phyloP scores from a whole-genome alignment of 176 grass and related monocot species.

The Canna indica region DNA sequence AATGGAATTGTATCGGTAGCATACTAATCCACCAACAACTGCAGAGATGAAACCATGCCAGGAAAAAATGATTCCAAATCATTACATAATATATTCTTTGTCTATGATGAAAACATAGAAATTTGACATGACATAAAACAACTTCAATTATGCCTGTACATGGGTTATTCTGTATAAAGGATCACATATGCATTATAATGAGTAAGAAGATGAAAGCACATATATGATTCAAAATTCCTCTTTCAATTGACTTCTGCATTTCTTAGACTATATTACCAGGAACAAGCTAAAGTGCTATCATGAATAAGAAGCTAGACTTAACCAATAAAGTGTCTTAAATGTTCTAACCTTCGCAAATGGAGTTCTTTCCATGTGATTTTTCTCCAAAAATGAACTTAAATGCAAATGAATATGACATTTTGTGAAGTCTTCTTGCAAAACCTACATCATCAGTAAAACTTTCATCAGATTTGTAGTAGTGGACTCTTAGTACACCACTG shows the following conservation, averaged over 20 bases:
- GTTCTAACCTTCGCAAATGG: conserved; percentile 53
- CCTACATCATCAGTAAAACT: conserved; percentile 28
- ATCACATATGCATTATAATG: too few relatives aligned
- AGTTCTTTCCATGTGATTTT: conserved; percentile 17
- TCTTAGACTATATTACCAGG: not conserved
- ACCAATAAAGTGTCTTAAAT: not conserved
- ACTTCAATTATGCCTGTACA: too few relatives aligned
- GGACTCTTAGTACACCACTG: not conserved
- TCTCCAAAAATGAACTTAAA: conserved; percentile 63
- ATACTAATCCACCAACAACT: too few relatives aligned
- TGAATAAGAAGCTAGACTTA: not conserved
- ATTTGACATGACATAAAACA: too few relatives aligned
- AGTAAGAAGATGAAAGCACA: too few relatives aligned
- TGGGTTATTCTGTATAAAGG: too few relatives aligned
- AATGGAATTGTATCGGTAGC: too few relatives aligned
- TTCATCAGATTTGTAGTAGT: conserved; percentile 6
- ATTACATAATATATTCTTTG: too few relatives aligned
- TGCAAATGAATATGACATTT: conserved; percentile 63
- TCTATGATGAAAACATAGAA: too few relatives aligned
- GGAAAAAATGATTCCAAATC: too few relatives aligned
- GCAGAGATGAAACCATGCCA: too few relatives aligned
- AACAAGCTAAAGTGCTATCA: not conserved
- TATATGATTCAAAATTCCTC: not conserved
- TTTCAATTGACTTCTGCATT: not conserved
- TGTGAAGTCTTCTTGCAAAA: conserved; percentile 83